Percentiles rank a stretch among this genome's conserved stretches.
Conservation (phyloP, 2,329 filamentous ascomycete species). For the Orbilia blumenaviensis region DNA sequence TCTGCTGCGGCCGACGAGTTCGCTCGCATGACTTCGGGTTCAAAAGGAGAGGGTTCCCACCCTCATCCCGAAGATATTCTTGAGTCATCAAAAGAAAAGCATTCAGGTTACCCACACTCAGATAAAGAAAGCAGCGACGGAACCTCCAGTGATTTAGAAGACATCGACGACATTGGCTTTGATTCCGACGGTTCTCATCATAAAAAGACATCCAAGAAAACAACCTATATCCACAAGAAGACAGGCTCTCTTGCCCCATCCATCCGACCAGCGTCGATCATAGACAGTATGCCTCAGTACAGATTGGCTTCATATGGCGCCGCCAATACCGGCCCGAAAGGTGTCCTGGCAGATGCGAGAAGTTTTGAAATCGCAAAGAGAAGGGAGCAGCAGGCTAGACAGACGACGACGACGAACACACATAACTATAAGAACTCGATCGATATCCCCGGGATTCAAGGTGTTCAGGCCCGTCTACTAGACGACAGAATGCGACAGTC, state of each 20-base stretch:
- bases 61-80: slow-evolving; percentile 57
- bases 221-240: slow-evolving; percentile 52
- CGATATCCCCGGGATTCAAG: slow-evolving; percentile 21
- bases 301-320: slow-evolving; percentile 49
- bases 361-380: slow-evolving; percentile 74
- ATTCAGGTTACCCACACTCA: slow-evolving; percentile 40
- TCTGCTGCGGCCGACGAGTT: slow-evolving; percentile 53
- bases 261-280: slow-evolving; percentile 48
- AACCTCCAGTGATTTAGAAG: slow-evolving; percentile 54
- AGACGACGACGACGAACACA: not conserved
- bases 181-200: slow-evolving; percentile 45
- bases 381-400: slow-evolving; percentile 45
- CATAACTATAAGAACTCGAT: slow-evolving; percentile 22
- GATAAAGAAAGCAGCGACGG: slow-evolving; percentile 51
- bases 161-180: slow-evolving; percentile 50
- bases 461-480: slow-evolving; percentile 36
- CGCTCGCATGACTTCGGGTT: slow-evolving; percentile 52
- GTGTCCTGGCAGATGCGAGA: slow-evolving; percentile 83
- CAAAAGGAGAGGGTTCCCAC: slow-evolving; percentile 55
- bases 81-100: slow-evolving; percentile 45
- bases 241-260: slow-evolving; percentile 50
- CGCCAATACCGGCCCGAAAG: slow-evolving; percentile 72
- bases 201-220: slow-evolving; percentile 31
- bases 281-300: slow-evolving; percentile 53
- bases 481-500: slow-evolving; percentile 55